Conservation (phyloP, 1,139 yeast species). For the Nakaseomyces nivariensis region DNA sequence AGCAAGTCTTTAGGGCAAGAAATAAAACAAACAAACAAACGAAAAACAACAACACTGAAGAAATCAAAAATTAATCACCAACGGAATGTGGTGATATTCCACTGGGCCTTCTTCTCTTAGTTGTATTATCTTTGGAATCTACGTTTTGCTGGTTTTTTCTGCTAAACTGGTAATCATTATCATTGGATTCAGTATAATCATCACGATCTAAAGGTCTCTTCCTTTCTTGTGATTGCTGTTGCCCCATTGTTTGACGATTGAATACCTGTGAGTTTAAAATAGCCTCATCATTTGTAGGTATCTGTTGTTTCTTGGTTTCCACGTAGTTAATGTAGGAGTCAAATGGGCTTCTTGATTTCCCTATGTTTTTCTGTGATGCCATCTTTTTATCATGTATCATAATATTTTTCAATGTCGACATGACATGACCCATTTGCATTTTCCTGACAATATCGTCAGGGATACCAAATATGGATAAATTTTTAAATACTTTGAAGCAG, state of each 20-base stretch:
- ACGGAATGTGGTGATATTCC: not conserved
- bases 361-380: not conserved
- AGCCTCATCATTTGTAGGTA: not conserved
- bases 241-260: not conserved
- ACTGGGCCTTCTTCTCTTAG: not conserved
- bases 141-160: not conserved
- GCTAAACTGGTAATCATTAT: not conserved
- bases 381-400: not conserved
- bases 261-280: not conserved
- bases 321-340: not conserved
- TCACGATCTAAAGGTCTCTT: not conserved
- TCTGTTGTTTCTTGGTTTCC: not conserved
- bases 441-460: conserved; percentile 55
- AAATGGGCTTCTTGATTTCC: not conserved
- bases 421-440: conserved; percentile 66
- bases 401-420: conserved; percentile 52
- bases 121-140: not conserved
- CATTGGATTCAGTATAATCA: not conserved
- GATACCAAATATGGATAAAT: conserved; percentile 48
- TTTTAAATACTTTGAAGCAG: conserved; percentile 33
- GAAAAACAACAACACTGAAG: not conserved
- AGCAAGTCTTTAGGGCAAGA: not conserved
- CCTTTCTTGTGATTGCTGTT: not conserved
- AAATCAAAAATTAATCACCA: not conserved
- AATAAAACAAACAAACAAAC: not conserved